phyloP scores from a whole-genome alignment of 2,329 filamentous ascomycete genomes.

The Metarhizium robertsii region DNA sequence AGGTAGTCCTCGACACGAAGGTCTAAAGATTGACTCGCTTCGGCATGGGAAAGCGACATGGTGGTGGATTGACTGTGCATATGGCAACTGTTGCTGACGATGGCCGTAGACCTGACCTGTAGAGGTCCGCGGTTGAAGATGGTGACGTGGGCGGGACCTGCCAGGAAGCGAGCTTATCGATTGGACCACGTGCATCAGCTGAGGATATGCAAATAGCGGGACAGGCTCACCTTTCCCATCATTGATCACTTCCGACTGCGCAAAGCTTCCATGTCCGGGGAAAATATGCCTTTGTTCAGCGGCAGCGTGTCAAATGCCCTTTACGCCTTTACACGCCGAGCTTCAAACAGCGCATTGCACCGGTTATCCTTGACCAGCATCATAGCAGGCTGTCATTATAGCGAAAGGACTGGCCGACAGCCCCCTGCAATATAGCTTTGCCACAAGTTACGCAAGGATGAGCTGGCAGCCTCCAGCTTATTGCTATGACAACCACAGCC shows the following conservation, averaged over 20 bases:
- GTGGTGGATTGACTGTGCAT: background rate
- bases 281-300: no score
- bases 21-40: conserved; percentile 32
- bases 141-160: conserved; percentile 6
- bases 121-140: conserved; percentile 4
- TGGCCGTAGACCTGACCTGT: background rate
- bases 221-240: no score
- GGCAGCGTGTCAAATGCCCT: no score
- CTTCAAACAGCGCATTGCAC: no score
- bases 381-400: no score
- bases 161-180: conserved; percentile 6
- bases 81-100: conserved; percentile 14
- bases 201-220: background rate
- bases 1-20: conserved; percentile 78
- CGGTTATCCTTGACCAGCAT: no score
- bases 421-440: no score
- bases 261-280: no score
- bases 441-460: background rate
- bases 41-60: conserved; percentile 14
- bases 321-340: no score
- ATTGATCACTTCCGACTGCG: no score
- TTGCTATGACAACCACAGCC: background rate
- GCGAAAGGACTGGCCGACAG: no score
- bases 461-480: background rate
- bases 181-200: background rate